These are phyloP conservation scores for Penicillium sp. DNA, from an alignment of 2,329 filamentous ascomycete species.

Conservation along the genomic window DNA sequence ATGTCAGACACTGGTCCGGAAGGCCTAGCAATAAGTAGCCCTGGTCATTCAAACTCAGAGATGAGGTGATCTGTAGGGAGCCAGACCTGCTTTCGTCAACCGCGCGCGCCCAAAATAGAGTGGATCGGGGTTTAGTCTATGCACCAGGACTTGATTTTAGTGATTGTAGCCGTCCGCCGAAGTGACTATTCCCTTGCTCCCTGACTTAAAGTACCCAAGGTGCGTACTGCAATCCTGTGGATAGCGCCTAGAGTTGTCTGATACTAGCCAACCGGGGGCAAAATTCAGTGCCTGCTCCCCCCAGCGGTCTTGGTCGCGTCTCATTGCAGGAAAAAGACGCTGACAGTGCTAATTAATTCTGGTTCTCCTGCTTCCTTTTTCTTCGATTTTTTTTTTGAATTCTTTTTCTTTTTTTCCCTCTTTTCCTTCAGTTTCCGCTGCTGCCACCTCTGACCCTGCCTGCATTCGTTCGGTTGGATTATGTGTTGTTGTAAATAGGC, in stretches of 20 bases:
- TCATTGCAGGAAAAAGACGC: conserved; percentile 21
- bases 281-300: conserved; percentile 16
- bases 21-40: conserved; percentile 29
- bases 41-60: conserved; percentile 19
- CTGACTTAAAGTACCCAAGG: conserved; percentile 21
- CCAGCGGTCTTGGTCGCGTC: conserved; percentile 22
- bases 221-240: conserved; percentile 23
- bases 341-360: conserved; percentile 21
- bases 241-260: conserved; percentile 25
- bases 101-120: conserved; percentile 29
- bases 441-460: conserved; percentile 11
- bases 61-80: conserved; percentile 20
- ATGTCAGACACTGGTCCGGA: conserved; percentile 20
- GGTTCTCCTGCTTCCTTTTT: conserved; percentile 14
- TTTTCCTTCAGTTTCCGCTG: conserved; percentile 22
- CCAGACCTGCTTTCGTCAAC: conserved; percentile 17
- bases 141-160: conserved; percentile 24
- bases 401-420: conserved; percentile 6
- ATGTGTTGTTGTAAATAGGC: conserved; percentile 29
- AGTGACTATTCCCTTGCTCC: conserved; percentile 23
- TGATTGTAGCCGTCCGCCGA: conserved; percentile 19
- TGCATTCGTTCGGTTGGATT: conserved; percentile 24
- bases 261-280: conserved; percentile 24
- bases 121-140: conserved; percentile 26
- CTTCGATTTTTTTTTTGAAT: background rate